Conservation (phyloP, 805 yeast species). For the Suhomyces kilbournensis region DNA sequence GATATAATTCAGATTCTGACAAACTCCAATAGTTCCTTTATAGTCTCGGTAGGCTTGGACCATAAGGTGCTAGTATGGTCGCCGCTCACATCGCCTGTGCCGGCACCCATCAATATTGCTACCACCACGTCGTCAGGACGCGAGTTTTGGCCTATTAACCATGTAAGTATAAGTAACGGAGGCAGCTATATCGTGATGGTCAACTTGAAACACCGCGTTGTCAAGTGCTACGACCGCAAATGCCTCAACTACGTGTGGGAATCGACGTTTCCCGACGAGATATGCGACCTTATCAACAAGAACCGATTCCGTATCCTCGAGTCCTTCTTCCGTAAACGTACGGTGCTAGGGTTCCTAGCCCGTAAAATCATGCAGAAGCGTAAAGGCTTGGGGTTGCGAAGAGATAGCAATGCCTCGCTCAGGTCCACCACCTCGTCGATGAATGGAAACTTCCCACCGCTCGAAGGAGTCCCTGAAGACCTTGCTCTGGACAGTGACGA, state of each 20-base stretch:
- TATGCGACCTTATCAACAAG: slow-evolving; percentile 11
- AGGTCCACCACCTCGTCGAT: slow-evolving; percentile 19
- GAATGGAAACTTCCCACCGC: slow-evolving; percentile 36
- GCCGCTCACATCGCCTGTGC: slow-evolving; percentile 39
- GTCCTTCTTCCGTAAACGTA: slow-evolving; percentile 57
- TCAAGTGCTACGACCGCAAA: slow-evolving; percentile 61
- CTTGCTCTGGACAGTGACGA: slow-evolving; percentile 37
- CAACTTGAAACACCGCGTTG: slow-evolving; percentile 45
- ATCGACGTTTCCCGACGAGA: slow-evolving; percentile 36
- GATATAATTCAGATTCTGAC: slow-evolving; percentile 64
- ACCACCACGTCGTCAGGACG: slow-evolving; percentile 40
- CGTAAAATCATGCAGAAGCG: slow-evolving; percentile 28
- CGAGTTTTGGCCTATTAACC: slow-evolving; percentile 62
- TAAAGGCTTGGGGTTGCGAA: slow-evolving; percentile 21
- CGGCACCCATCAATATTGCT: slow-evolving; percentile 23
- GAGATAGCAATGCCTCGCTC: slow-evolving; percentile 30
- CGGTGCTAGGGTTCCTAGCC: slow-evolving; percentile 45
- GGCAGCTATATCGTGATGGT: slow-evolving; percentile 60
- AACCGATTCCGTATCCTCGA: slow-evolving; percentile 44
- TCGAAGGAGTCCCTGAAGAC: slow-evolving; percentile 2
- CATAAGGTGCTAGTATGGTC: slow-evolving; percentile 74
- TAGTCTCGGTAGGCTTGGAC: slow-evolving; percentile 71
- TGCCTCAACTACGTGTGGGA: slow-evolving; percentile 59
- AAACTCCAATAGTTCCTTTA: slow-evolving; percentile 56
- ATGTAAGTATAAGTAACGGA: slow-evolving; percentile 53